These are phyloP conservation scores for Populus alba DNA, from an alignment of 345 rosid genomes.

Conservation along the genomic window DNA sequence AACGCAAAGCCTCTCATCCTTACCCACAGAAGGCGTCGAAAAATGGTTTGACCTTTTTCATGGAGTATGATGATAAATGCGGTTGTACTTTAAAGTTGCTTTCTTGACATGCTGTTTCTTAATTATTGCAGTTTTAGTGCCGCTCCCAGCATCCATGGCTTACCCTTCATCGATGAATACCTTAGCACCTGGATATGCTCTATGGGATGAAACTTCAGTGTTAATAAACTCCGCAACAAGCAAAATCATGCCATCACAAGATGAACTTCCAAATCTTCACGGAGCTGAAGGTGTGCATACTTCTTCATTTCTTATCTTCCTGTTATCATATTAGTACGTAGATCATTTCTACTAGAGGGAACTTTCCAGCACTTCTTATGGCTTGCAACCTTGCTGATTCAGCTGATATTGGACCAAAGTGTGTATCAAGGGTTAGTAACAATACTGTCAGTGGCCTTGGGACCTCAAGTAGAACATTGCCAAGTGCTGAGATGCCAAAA, in stretches of 20 bases:
- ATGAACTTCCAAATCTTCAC: slow-evolving; percentile 45
- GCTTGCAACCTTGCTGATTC: slow-evolving; percentile 71
- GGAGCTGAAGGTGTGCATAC: slow-evolving; percentile 57
- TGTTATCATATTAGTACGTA: slow-evolving; percentile 15
- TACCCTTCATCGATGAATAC: slow-evolving; percentile 42
- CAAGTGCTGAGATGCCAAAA: slow-evolving; percentile 45
- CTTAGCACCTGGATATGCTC: slow-evolving; percentile 46
- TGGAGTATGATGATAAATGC: not conserved
- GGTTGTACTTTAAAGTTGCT: not conserved
- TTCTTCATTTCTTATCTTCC: slow-evolving; percentile 25
- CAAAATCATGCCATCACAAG: slow-evolving; percentile 43
- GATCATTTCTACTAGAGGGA: slow-evolving; percentile 33
- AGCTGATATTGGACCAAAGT: slow-evolving; percentile 91
- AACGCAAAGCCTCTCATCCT: slow-evolving; percentile 94
- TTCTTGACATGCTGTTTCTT: slow-evolving; percentile 1
- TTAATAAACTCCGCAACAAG: slow-evolving; percentile 42
- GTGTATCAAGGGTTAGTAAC: slow-evolving; percentile 43
- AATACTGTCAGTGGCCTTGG: slow-evolving; percentile 47
- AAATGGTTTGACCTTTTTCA: slow-evolving; percentile 47
- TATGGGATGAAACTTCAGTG: slow-evolving; percentile 68
- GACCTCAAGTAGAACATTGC: slow-evolving; percentile 42
- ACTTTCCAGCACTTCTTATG: slow-evolving; percentile 68
- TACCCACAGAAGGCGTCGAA: slow-evolving; percentile 92
- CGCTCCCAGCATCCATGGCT: slow-evolving; percentile 56
- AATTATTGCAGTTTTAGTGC: slow-evolving; percentile 46